Evolutionary conservation across 352 stramenopile species (phyloP).

Genomic region (Globisporangium spinosum): DNA sequence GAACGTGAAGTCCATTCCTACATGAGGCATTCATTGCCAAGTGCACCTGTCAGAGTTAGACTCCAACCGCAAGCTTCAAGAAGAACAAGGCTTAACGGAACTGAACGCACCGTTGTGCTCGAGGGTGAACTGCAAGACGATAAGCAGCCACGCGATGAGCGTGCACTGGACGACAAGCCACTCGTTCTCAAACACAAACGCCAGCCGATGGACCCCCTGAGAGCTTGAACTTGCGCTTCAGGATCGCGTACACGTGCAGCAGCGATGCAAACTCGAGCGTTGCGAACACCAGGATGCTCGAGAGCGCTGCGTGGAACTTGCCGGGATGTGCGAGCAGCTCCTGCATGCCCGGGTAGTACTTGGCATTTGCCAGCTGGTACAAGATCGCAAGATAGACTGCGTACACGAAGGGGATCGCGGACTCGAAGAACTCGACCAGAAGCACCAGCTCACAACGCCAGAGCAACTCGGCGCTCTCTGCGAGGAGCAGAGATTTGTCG

Average conservation of each 20-base stretch:
- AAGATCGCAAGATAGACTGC: neutral
- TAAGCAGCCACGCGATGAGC: slow-evolving; percentile 1
- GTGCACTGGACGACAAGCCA: slow-evolving; percentile 4
- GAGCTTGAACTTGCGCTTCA: slow-evolving; percentile 5
- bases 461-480: neutral
- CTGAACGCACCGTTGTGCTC: neutral
- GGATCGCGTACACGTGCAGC: neutral
- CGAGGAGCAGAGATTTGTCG: neutral
- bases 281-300: neutral
- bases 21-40: neutral
- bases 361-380: neutral
- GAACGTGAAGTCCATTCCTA: slow-evolving; percentile 4
- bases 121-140: slow-evolving; percentile 8
- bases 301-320: neutral
- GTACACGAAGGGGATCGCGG: neutral
- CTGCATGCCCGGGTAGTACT: neutral
- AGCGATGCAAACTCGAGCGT: neutral
- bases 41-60: neutral
- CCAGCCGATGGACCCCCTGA: slow-evolving; percentile 3
- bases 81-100: neutral
- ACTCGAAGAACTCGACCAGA: slow-evolving; percentile 2
- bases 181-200: slow-evolving; percentile 9
- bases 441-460: neutral
- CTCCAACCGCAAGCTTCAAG: neutral
- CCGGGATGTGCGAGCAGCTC: neutral